Percentiles rank a stretch among this genome's conserved stretches.
Evolutionary conservation across 2,329 filamentous ascomycete species (phyloP).

Genomic region (Scytalidium lignicola): DNA sequence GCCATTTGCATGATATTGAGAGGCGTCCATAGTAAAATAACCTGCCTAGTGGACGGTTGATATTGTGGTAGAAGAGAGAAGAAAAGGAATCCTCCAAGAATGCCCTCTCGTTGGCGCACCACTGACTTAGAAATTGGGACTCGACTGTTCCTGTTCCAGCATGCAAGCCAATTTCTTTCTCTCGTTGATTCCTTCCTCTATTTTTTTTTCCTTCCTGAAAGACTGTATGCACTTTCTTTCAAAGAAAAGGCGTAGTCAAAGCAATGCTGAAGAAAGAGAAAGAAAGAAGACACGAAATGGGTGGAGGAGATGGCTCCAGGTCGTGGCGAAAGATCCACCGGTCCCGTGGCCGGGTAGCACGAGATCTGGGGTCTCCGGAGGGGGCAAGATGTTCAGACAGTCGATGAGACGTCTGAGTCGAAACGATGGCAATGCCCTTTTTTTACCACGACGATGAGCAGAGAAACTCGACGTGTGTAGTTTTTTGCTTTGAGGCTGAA

Average conservation of each 20-base stretch:
- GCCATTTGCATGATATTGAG: constrained; percentile 24
- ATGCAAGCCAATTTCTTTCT: background rate
- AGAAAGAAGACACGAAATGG: background rate
- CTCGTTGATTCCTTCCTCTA: too few relatives aligned
- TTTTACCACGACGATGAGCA: background rate
- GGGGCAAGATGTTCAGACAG: background rate
- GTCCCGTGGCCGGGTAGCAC: background rate
- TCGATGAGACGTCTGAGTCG: background rate
- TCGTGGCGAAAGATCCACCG: background rate
- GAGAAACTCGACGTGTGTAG: background rate
- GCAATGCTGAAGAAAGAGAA: background rate
- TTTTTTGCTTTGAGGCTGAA: constrained; percentile 16
- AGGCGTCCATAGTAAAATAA: constrained; percentile 19
- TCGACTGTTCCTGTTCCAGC: background rate
- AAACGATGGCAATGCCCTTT: background rate
- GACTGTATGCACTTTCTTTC: too few relatives aligned
- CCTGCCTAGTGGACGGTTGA: background rate
- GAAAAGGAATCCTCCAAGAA: constrained; percentile 3
- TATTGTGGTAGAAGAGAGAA: background rate
- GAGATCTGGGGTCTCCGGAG: background rate
- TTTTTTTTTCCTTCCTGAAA: too few relatives aligned
- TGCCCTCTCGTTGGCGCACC: constrained; percentile 3
- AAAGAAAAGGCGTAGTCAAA: background rate
- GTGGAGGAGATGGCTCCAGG: background rate
- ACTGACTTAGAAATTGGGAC: background rate